Evolutionary conservation across 768 basidiomycete genomes (phyloP), one percentile per base, ranked within the genome.

Genomic region (Tylopilus felleus): DNA sequence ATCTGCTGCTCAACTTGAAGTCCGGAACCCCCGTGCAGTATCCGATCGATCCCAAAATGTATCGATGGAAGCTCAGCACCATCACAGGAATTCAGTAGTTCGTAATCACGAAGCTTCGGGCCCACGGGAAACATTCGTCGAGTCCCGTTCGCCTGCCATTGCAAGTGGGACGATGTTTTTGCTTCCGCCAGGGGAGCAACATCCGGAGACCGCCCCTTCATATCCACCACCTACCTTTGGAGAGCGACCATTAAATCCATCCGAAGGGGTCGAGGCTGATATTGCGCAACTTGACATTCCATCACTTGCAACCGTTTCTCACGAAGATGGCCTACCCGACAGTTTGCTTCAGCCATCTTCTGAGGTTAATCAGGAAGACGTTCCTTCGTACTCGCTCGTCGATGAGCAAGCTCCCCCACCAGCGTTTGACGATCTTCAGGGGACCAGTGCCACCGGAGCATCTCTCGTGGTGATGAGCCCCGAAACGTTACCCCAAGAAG

Each of bases 361-460:
- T 22, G 62, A 53, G 8, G 19, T 23, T 27, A 13, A 51, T 35
- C 58, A 55, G 8, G 65, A 70, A 5, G 63, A 57, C 2, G 57
- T 55, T 36, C 65, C 68, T 14, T 44, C 40, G 39, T 65, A 65
- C 53, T 60, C 60, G 9, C 56, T 70, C 7, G 33, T 67, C 21
- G 63, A 67, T 19, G 62, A 67, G 3, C 51, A 59, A 29, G 52
- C 49, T 21, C 65, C 65, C 27, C 66, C 68, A 19, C 60, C 68
- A 28, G 56, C 63, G 5, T 67, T 70, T 25, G 57, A 58, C 21
- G 65, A 64, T 38, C 31, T 63, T 23, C 42, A 56, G 0, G 9
- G 22, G 12, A 35, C 38, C 17, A 31, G 38, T 42, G 25, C 12
- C 19, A 10, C 50, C 21, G 36, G 38, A 33, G 27, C 19, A 33